Base-by-base conservation (phyloP, 108 stramenopile genomes). In the Cyclotella choctawhatcheeana region DNA sequence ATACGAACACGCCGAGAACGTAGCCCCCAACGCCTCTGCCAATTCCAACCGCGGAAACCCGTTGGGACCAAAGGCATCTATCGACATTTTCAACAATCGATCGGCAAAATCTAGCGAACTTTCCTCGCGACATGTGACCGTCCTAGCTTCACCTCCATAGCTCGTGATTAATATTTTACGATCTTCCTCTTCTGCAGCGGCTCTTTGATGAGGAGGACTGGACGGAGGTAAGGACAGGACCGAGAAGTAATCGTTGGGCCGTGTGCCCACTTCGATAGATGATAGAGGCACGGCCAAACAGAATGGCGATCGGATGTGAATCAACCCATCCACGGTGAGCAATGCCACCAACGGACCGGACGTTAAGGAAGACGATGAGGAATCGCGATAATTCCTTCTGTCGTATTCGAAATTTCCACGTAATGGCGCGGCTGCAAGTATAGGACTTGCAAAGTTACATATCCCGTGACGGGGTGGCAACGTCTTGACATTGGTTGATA, bases 31-130 rank as follows among this genome's bases (percentile, higher is more conserved):
- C 0, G 95, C 88, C 73, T 96, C 91, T 20, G 95, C 92, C 27
- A 93, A 53, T 69, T 93, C 86, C n/a, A 80, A 53, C 17, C 92
- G 82, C 0, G 95, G 95, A 82, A 92, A 96, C 24, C 89, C 89
- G 76, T 86, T 86, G 51, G 86, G 62, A 12, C 95, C 95, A 77
- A 96, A 93, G 8, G 92, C 92, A 82, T 96, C 95, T 50, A 93
- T 91, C 20, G 89, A 88, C 18, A 88, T 81, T 33, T 88, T 84
- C 79, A 93, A 89, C 14, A 93, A 43, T 37, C 95, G 85, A 73
- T 96, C 93, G 17, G 94, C 91, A 59, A 95, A 82, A 69, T 91
- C 91, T 72, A 72, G 90, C n/a, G 74, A 45, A 44, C 85, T 88
- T 52, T 89, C 90, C 24, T 85, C 79, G 24, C 71, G 76, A 58